Evolutionary conservation across 2,329 filamentous ascomycete species (phyloP).

Genomic region (Curvularia sp.): DNA sequence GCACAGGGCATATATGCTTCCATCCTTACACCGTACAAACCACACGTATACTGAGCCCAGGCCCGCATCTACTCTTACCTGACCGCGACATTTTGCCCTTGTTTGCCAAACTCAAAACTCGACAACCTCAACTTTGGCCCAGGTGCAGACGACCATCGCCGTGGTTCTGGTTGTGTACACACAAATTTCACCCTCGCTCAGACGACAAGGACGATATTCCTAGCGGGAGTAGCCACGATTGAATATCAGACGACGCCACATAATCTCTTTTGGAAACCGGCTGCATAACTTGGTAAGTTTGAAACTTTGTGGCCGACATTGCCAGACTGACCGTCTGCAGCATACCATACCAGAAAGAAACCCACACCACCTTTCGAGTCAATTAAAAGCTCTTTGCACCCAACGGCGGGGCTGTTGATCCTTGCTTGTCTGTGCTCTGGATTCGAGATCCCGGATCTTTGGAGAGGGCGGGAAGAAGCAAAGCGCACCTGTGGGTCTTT

Average conservation of each 20-base stretch:
- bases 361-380: conserved; percentile 43
- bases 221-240: conserved; percentile 46
- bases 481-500: conserved; percentile 41
- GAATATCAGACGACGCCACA: conserved; percentile 44
- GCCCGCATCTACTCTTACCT: conserved; percentile 12
- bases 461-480: conserved; percentile 49
- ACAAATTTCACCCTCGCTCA: conserved; percentile 42
- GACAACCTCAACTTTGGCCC: conserved; percentile 5
- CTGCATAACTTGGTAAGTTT: conserved; percentile 49
- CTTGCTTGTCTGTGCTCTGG: conserved; percentile 45
- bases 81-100: conserved; percentile 6
- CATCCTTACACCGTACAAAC: conserved; percentile 32
- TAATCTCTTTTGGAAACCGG: conserved; percentile 41
- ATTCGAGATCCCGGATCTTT: conserved; percentile 44
- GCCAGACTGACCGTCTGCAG: conserved; percentile 46
- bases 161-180: conserved; percentile 32
- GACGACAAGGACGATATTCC: conserved; percentile 38
- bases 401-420: conserved; percentile 28
- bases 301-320: conserved; percentile 40
- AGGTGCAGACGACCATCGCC: conserved; percentile 29
- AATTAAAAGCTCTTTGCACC: conserved; percentile 37
- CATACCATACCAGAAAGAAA: conserved; percentile 30
- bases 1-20: conserved; percentile 48
- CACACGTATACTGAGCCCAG: conserved; percentile 18
- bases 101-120: conserved; percentile 11